Evolutionary conservation across 768 basidiomycete genomes (phyloP), one percentile per base, ranked within the genome.

Genomic region (Leccinum boreale): DNA sequence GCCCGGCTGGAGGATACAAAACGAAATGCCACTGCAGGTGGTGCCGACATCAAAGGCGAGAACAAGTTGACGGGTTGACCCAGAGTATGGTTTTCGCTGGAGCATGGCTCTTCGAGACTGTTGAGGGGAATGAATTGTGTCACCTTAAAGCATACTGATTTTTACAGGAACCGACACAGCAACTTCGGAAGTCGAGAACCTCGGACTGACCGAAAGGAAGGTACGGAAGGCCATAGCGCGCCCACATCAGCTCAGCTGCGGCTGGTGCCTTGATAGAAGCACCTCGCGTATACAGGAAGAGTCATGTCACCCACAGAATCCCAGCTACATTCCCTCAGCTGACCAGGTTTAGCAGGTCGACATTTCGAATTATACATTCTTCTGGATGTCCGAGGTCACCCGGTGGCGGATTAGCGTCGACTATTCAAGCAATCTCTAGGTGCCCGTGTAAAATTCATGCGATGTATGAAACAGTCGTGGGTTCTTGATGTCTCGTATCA

Each of bases 81-180:
- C 80, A 24, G 58, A 33, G 58, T 75, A 80, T 5, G 68, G 65
- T 12, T 71, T 52, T 53, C 74, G 67, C 14, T 66, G 47, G 11
- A 66, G 52, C 74, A 74, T 74, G n/a, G 23, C n/a, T 50, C 55
- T 36, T 10, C 5, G 36, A 39, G 36, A 45, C 50, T 23, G 12
- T 23, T 5, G 21, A 55, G n/a, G 23, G 19, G n/a, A 28, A 8
- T 12, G 28, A 2, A 17, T 36, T 31, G 53, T 10, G 29, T 10
- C 39, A 19, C 9, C n/a, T 42, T 19, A 42, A 19, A 17, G 3
- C n/a, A 42, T 42, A 42, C 9, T 5, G 51, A 0, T 24, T 56
- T 62, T 55, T 62, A 58, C 24, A 15, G 7, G 29, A 2, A 50
- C 28, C 5, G 47, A 23, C 5, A 21, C 29, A 4, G n/a, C 17